Conservation (phyloP, 2,329 filamentous ascomycete genomes). For the Zymoseptoria tritici region DNA sequence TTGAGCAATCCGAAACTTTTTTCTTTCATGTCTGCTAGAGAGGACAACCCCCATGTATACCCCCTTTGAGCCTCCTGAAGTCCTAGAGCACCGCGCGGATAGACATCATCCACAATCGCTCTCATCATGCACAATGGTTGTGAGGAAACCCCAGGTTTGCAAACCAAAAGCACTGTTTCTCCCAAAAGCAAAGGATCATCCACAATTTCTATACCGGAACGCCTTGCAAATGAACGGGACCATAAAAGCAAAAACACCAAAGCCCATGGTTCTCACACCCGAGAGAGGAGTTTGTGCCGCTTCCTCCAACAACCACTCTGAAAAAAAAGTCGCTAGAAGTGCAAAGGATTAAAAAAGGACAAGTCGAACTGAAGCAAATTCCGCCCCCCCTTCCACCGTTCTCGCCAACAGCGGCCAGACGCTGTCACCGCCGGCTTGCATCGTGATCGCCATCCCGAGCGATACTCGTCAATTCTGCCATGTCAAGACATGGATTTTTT, state of each 20-base stretch:
- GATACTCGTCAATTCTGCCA: not conserved
- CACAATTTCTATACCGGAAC: not conserved
- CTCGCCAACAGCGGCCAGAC: not conserved
- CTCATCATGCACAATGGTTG: not conserved
- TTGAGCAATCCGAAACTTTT: not conserved
- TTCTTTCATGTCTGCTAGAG: not conserved
- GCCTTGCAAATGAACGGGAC: not conserved
- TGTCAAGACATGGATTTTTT: not conserved
- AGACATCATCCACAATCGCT: not conserved
- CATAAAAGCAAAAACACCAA: not conserved
- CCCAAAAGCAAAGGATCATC: not conserved
- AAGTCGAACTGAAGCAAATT: not conserved
- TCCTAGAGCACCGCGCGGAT: not conserved
- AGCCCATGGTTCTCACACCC: not conserved
- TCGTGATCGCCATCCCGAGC: not conserved
- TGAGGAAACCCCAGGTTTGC: not conserved
- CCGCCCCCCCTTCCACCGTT: not conserved
- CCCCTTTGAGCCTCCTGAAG: not conserved
- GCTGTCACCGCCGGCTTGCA: not conserved
- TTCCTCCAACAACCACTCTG: not conserved
- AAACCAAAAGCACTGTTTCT: not conserved
- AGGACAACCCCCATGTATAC: not conserved
- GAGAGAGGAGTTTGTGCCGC: not conserved
- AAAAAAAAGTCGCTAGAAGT: conserved; percentile 14
- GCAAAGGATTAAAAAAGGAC: conserved; percentile 15